A percentile compares a stretch with the other conserved stretches of the same genome.
Conservation (phyloP, 129 eudicot species). For the Pulicaria dysenterica region DNA sequence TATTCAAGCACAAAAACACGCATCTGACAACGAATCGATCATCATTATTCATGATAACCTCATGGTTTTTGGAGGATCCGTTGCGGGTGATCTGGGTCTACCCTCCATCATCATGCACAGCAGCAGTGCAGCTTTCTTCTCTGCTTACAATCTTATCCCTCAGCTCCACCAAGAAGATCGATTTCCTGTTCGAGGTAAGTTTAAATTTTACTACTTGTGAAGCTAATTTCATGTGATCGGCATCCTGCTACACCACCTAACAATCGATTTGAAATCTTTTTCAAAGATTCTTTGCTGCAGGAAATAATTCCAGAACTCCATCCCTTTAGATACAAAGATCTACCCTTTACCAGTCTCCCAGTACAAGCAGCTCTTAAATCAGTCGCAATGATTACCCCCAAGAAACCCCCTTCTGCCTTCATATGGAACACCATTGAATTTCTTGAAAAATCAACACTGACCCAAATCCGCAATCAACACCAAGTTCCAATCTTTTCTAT, state of each 20-base stretch:
- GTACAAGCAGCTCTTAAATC: slow-evolving; percentile 3
- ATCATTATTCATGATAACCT: slow-evolving; percentile 31
- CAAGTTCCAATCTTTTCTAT: slow-evolving; percentile 49
- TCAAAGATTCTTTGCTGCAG: slow-evolving; percentile 36
- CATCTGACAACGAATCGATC: slow-evolving; percentile 16
- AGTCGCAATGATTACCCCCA: slow-evolving; percentile 12
- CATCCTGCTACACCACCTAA: neutral
- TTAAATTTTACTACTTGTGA: too few species aligned
- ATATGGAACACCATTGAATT: slow-evolving; percentile 53
- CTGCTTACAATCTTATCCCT: slow-evolving; percentile 29
- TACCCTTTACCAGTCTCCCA: slow-evolving; percentile 26
- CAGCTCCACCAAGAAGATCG: slow-evolving; percentile 32
- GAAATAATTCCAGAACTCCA: slow-evolving; percentile 42
- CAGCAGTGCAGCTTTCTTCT: slow-evolving; percentile 29
- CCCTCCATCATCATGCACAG: slow-evolving; percentile 29
- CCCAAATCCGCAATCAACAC: slow-evolving; percentile 35
- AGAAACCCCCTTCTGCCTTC: slow-evolving; percentile 37
- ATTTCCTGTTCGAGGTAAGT: slow-evolving; percentile 28
- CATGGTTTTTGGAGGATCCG: slow-evolving; percentile 30
- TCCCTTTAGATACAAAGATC: slow-evolving; percentile 53
- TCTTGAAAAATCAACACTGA: slow-evolving; percentile 43
- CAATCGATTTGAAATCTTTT: neutral
- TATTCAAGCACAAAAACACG: neutral
- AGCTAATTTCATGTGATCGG: too few species aligned
- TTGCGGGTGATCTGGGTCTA: slow-evolving; percentile 33